These are phyloP conservation scores for Rosa chinensis DNA, from an alignment of 306 rosid species.

Conservation along the genomic window DNA sequence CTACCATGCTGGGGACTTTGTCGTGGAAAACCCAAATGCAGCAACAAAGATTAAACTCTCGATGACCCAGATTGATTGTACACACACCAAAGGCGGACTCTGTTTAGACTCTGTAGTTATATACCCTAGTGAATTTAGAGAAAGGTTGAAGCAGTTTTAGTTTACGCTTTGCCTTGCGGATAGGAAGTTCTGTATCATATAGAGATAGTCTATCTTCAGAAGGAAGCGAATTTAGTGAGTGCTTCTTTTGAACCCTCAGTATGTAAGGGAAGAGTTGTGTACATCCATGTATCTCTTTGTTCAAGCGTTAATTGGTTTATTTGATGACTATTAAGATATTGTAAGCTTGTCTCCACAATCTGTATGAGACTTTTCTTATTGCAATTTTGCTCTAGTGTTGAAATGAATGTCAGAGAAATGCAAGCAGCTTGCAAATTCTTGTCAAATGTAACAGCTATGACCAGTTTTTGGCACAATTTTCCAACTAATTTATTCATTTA, in stretches of 20 bases:
- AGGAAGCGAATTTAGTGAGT: conserved; percentile 42
- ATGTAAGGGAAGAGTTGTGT: conserved; percentile 17
- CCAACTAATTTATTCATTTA: not conserved
- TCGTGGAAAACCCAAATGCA: conserved; percentile 54
- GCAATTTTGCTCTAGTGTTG: not conserved
- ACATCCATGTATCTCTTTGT: not conserved
- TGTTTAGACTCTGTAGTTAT: conserved; percentile 82
- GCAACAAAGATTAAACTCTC: conserved; percentile 72
- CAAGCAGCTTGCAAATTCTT: not conserved
- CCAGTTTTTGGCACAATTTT: not conserved
- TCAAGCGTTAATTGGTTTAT: not conserved
- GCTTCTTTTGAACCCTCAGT: conserved; percentile 37
- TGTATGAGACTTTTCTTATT: conserved; percentile 11
- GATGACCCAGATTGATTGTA: conserved; percentile 97
- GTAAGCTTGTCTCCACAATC: not conserved
- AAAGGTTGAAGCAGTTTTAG: conserved; percentile 59
- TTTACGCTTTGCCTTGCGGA: conserved; percentile 15
- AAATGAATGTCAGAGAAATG: not conserved
- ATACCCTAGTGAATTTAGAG: conserved; percentile 57
- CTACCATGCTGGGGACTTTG: conserved; percentile 78
- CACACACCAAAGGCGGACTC: conserved; percentile 95
- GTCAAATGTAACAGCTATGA: not conserved
- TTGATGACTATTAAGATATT: not conserved
- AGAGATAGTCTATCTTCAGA: conserved; percentile 31
- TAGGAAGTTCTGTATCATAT: conserved; percentile 25